These are phyloP conservation scores for Xylariaceae sp. DNA, from an alignment of 2,329 filamentous ascomycete genomes.

Conservation along the genomic window DNA sequence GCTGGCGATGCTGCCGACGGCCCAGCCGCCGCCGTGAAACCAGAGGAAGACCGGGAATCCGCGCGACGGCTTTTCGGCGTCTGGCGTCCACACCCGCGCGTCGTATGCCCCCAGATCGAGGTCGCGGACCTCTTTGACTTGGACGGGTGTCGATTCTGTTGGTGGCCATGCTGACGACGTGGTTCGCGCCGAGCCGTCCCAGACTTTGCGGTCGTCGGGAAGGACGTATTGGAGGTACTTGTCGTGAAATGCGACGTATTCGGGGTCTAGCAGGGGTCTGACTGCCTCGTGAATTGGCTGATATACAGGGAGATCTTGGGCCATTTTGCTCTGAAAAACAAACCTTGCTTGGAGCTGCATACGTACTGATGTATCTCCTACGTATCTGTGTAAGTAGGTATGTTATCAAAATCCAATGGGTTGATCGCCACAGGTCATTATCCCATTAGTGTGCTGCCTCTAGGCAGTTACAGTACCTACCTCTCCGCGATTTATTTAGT, in stretches of 20 bases:
- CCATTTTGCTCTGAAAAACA: too few species aligned
- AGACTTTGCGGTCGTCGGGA: conserved; percentile 1
- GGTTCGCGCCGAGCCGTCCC: conserved; percentile 3
- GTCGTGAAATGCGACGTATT: conserved; percentile 6
- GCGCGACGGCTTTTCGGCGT: background rate
- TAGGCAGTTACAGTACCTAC: too few species aligned
- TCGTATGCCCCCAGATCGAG: background rate
- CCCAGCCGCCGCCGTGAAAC: conserved; percentile 8
- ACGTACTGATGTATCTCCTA: too few species aligned
- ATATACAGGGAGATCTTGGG: background rate
- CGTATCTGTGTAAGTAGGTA: too few species aligned
- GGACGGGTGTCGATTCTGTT: background rate
- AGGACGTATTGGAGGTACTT: conserved; percentile 1
- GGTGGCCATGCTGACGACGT: background rate
- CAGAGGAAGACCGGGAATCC: conserved; percentile 4
- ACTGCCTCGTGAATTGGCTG: conserved; percentile 4
- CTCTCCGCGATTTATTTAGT: too few species aligned
- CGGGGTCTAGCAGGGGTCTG: conserved; percentile 1
- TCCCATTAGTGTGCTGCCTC: too few species aligned
- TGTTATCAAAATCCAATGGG: too few species aligned
- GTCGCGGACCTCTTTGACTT: conserved; percentile 2
- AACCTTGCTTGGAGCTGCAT: too few species aligned
- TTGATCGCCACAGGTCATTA: too few species aligned
- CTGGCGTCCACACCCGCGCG: conserved; percentile 2
- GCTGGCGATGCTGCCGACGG: background rate